Percentiles rank a stretch among this genome's conserved stretches.
Evolutionary conservation across 108 stramenopile genomes (phyloP).

Genomic region (Fragilariopsis cylindrus): DNA sequence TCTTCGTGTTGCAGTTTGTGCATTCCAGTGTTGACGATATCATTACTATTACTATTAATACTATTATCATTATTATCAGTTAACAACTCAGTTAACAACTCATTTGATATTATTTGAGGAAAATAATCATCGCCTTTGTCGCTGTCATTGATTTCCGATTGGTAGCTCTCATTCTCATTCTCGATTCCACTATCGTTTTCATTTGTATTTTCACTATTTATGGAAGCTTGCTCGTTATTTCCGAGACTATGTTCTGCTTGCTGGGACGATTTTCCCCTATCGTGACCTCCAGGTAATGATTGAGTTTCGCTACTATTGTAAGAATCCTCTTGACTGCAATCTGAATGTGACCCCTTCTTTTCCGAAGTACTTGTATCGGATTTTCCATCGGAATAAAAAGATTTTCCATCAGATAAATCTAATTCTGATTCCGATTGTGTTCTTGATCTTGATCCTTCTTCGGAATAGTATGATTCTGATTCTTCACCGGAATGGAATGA

Average conservation of each 20-base stretch:
- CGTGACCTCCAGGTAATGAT: neutral
- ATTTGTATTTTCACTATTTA: neutral
- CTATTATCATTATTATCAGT: too few species aligned
- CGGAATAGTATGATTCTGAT: constrained; percentile 7
- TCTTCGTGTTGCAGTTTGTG: constrained; percentile 4
- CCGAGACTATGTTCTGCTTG: neutral
- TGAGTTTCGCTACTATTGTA: neutral
- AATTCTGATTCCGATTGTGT: neutral
- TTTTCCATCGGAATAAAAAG: constrained; percentile 15
- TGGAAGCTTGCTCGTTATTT: too few species aligned
- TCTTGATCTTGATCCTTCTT: neutral
- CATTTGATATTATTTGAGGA: too few species aligned
- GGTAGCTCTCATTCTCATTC: neutral
- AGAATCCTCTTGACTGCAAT: neutral
- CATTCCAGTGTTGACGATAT: too few species aligned
- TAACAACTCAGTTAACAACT: too few species aligned
- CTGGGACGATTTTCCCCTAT: neutral
- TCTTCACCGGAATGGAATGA: constrained; percentile 14
- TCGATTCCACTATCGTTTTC: neutral
- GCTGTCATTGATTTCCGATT: neutral
- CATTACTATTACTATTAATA: too few species aligned
- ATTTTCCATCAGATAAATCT: neutral
- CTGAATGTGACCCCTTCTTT: neutral
- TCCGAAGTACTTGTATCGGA: constrained; percentile 1
- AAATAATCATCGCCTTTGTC: neutral